Conservation (phyloP, 2,329 filamentous ascomycete genomes). For the Ophiosphaerella narmari region DNA sequence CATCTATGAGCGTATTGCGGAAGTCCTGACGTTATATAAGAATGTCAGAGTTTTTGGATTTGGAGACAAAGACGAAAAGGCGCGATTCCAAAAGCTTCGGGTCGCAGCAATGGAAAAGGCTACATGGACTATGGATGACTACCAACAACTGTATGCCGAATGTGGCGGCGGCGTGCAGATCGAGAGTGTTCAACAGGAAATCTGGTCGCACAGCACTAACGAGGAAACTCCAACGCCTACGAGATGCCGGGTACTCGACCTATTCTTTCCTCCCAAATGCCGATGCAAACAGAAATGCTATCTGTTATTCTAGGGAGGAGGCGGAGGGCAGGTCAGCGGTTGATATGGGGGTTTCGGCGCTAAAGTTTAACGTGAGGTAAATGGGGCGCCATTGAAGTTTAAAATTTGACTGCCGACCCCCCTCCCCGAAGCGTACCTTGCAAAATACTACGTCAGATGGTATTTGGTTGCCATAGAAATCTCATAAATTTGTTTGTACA, state of each 20-base stretch:
- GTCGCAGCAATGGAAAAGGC: not conserved
- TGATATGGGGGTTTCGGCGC: no score
- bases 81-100: slow-evolving; percentile 9
- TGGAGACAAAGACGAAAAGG: slow-evolving; percentile 24
- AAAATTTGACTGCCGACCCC: no score
- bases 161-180: slow-evolving; percentile 22
- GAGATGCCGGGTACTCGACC: not conserved
- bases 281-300: slow-evolving; percentile 12
- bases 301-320: not conserved
- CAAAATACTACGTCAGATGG: no score
- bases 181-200: slow-evolving; percentile 4
- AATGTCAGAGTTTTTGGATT: slow-evolving; percentile 19
- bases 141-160: slow-evolving; percentile 20
- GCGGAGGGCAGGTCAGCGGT: no score
- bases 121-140: slow-evolving; percentile 15
- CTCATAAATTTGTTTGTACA: no score
- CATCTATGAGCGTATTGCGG: slow-evolving; percentile 31
- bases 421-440: no score
- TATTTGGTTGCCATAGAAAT: no score
- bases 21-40: slow-evolving; percentile 12
- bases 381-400: no score
- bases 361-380: no score
- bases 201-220: not conserved
- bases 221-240: not conserved
- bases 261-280: slow-evolving; percentile 23